phyloP scores from a whole-genome alignment of 176 grass and related monocot species.

The barley (Hordeum vulgare) region DNA sequence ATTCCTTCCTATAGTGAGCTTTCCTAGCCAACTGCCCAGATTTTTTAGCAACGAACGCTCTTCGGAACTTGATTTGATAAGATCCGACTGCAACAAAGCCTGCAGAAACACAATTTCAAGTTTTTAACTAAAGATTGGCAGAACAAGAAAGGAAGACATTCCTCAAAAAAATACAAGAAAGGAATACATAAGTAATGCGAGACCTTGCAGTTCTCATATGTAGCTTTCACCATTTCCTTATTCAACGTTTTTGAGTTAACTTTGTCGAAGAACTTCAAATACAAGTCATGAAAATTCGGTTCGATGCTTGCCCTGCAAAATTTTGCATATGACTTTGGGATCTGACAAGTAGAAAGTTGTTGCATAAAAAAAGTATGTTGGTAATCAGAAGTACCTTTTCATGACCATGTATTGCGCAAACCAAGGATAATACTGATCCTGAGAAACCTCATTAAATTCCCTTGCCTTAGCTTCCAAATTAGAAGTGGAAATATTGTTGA shows the following conservation, averaged over 20 bases:
- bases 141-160: background rate
- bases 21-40: slow-evolving; percentile 96
- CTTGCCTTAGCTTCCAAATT: slow-evolving; percentile 90
- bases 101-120: slow-evolving; percentile 15
- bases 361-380: background rate
- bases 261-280: slow-evolving; percentile 91
- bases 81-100: slow-evolving; percentile 84
- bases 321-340: background rate
- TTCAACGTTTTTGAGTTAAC: slow-evolving; percentile 80
- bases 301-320: slow-evolving; percentile 85
- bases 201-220: slow-evolving; percentile 99
- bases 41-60: slow-evolving; percentile 97
- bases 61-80: slow-evolving; percentile 98
- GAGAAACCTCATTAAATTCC: slow-evolving; percentile 79
- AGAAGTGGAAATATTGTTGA: slow-evolving; percentile 88
- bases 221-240: slow-evolving; percentile 92
- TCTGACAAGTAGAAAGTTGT: background rate
- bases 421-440: slow-evolving; percentile 83
- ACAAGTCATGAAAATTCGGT: slow-evolving; percentile 98
- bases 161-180: background rate
- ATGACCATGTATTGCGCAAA: slow-evolving; percentile 98
- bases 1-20: slow-evolving; percentile 95
- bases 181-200: background rate
- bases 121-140: background rate
- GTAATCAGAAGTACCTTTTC: slow-evolving; percentile 63